These are phyloP conservation scores for Cyclocybe cylindracea DNA, from an alignment of 768 basidiomycete species.

Conservation along the genomic window DNA sequence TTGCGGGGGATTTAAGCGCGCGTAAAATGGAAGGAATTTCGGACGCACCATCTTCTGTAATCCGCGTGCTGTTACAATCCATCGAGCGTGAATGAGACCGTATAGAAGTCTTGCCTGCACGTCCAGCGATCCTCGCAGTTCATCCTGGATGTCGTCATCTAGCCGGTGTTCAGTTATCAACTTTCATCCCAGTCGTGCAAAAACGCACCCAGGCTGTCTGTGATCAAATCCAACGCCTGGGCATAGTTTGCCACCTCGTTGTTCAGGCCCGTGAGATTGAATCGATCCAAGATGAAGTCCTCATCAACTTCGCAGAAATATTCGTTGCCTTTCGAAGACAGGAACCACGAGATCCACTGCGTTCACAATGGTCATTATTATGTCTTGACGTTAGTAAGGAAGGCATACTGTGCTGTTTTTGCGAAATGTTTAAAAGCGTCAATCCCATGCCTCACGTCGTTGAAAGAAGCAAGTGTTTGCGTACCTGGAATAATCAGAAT, in stretches of 20 bases:
- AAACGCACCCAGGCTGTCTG: constrained; percentile 84
- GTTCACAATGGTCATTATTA: constrained; percentile 2
- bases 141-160: constrained; percentile 97
- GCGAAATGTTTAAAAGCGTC: constrained; percentile 5
- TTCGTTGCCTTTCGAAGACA: constrained; percentile 97
- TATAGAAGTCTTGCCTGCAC: constrained; percentile 93
- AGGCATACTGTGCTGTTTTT: constrained; percentile 36
- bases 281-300: constrained; percentile 97
- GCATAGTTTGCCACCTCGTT: constrained; percentile 94
- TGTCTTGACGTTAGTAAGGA: not conserved
- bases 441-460: constrained; percentile 11
- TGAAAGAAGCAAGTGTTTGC: constrained; percentile 23
- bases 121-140: constrained; percentile 88
- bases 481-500: constrained; percentile 95
- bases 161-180: not conserved
- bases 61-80: constrained; percentile 94
- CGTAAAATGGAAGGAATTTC: not conserved
- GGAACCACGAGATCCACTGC: constrained; percentile 98
- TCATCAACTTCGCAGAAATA: constrained; percentile 99
- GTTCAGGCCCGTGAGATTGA: constrained; percentile 97
- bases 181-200: not conserved
- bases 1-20: constrained; percentile 23
- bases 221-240: constrained; percentile 93
- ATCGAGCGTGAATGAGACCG: constrained; percentile 94
- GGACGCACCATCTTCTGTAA: constrained; percentile 89